Conservation (phyloP, 371 early-diverging fungal genomes). For the Rhizopus microsporus region DNA sequence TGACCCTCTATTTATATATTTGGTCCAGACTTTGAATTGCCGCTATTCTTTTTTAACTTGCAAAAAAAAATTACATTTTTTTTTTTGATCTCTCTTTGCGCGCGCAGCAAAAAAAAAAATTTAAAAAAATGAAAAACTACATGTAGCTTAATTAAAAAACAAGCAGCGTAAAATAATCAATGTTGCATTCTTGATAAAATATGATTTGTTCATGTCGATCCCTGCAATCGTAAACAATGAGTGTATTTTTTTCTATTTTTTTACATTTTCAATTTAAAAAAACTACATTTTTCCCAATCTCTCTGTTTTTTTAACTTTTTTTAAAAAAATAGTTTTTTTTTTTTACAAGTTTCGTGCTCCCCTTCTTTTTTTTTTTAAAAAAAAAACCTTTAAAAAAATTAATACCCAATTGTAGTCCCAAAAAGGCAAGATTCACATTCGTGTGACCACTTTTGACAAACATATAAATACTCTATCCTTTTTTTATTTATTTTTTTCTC, state of each 20-base stretch:
- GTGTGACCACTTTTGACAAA: slow-evolving; percentile 8
- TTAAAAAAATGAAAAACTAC: neutral
- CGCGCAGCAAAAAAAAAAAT: slow-evolving; percentile 3
- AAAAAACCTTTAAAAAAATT: slow-evolving; percentile 14
- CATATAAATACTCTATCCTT: slow-evolving; percentile 9
- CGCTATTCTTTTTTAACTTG: slow-evolving; percentile 7
- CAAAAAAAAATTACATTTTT: slow-evolving; percentile 7
- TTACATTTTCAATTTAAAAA: neutral
- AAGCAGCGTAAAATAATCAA: too few species aligned
- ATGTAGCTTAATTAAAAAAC: neutral
- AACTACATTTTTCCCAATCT: neutral
- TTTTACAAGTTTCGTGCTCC: too few species aligned
- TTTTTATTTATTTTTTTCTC: slow-evolving; percentile 4
- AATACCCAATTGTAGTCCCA: slow-evolving; percentile 3
- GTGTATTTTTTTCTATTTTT: slow-evolving; percentile 3
- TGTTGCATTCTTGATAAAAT: too few species aligned
- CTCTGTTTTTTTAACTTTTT: neutral
- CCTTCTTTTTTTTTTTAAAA: slow-evolving; percentile 9
- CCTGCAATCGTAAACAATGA: too few species aligned
- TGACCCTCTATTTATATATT: slow-evolving; percentile 12
- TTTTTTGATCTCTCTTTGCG: neutral
- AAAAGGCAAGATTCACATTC: slow-evolving; percentile 5
- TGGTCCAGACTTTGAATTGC: slow-evolving; percentile 7
- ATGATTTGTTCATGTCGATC: too few species aligned
- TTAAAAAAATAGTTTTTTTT: neutral